Conservation (phyloP, 352 stramenopile genomes). For the Phytophthora hibernalis region DNA sequence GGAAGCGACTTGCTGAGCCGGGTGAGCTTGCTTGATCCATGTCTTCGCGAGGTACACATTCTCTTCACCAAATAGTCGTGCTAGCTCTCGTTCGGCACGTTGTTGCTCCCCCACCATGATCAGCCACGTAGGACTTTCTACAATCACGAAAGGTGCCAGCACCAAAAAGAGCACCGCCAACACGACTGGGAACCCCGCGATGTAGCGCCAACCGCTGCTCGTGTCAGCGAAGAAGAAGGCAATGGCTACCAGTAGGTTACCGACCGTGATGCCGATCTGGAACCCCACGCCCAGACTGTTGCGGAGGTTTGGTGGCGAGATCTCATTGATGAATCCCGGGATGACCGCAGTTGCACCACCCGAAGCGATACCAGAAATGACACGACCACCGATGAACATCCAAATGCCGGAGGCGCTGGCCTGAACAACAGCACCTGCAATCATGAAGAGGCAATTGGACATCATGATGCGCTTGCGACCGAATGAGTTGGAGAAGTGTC, state of each 20-base stretch:
- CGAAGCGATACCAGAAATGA: constrained; percentile 48
- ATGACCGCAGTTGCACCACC: constrained; percentile 37
- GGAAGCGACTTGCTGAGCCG: background rate
- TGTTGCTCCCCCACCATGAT: constrained; percentile 28
- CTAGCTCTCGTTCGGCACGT: constrained; percentile 28
- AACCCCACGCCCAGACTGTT: constrained; percentile 38
- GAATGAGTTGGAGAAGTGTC: constrained; percentile 31
- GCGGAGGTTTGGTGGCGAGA: constrained; percentile 40
- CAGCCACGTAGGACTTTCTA: constrained; percentile 35
- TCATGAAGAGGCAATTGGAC: constrained; percentile 47
- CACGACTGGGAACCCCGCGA: constrained; percentile 41
- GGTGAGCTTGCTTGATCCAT: constrained; percentile 21
- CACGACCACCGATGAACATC: constrained; percentile 43
- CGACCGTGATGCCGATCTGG: constrained; percentile 37
- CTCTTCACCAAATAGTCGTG: constrained; percentile 37
- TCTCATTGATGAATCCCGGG: constrained; percentile 40
- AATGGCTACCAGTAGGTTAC: constrained; percentile 34
- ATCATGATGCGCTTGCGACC: constrained; percentile 30
- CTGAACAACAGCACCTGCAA: constrained; percentile 42
- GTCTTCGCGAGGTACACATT: constrained; percentile 24
- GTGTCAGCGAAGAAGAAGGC: constrained; percentile 41
- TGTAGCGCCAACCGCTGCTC: constrained; percentile 37
- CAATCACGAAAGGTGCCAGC: constrained; percentile 27
- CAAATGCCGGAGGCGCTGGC: constrained; percentile 33
- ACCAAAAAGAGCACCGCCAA: constrained; percentile 35